phyloP scores from a whole-genome alignment of 1,284 basidiomycete species.

The Anthracocystis panici-leucophaei region DNA sequence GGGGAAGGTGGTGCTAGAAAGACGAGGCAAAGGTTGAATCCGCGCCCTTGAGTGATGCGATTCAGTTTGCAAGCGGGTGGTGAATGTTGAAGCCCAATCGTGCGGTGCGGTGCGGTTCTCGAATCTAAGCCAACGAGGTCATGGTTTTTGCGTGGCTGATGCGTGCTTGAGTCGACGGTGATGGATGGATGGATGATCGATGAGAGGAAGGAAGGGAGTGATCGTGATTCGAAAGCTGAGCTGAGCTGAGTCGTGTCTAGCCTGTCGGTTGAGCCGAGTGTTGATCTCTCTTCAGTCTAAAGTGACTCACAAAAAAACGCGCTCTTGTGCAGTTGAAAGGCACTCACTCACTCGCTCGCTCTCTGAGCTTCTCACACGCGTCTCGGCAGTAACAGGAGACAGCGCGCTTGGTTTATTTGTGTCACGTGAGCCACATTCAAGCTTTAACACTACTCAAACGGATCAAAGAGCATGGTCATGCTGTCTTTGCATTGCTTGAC shows the following conservation, averaged over 20 bases:
- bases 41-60: neutral
- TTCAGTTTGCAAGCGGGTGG: neutral
- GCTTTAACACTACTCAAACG: neutral
- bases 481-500: neutral
- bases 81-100: neutral
- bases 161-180: neutral
- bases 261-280: constrained; percentile 3
- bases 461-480: neutral
- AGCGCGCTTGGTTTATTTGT: neutral
- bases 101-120: too few relatives aligned
- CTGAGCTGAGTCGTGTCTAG: constrained; percentile 5
- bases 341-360: neutral
- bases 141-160: neutral
- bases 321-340: neutral
- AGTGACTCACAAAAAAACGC: constrained; percentile 7
- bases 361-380: neutral
- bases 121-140: constrained; percentile 2
- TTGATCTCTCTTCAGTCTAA: constrained; percentile 12
- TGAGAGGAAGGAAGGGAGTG: neutral
- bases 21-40: neutral
- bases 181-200: neutral
- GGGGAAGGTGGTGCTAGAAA: neutral
- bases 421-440: constrained; percentile 4
- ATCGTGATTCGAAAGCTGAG: constrained; percentile 4
- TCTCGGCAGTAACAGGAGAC: neutral